A percentile compares a stretch with the other conserved stretches of the same genome.
phyloP scores from a whole-genome alignment of 306 rosid genomes.

The Carpinus viminea region DNA sequence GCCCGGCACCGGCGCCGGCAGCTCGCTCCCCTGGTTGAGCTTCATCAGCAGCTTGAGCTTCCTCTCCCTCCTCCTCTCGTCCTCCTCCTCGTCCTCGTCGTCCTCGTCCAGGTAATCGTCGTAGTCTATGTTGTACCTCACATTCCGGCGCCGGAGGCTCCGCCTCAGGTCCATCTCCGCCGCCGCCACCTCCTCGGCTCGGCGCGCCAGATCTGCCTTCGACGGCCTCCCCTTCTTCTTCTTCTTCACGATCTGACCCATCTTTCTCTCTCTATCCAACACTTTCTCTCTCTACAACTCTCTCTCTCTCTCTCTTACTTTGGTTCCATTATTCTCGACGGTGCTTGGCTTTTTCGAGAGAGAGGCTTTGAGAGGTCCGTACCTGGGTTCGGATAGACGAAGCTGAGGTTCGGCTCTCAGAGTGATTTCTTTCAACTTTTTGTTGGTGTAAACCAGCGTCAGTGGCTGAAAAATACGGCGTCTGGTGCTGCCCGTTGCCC shows the following conservation, averaged over 20 bases:
- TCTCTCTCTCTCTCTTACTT: constrained; percentile 41
- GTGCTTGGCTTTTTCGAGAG: constrained; percentile 51
- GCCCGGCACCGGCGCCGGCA: constrained; percentile 4
- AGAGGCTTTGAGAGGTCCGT: constrained; percentile 53
- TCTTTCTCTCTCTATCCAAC: constrained; percentile 30
- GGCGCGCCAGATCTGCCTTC: constrained; percentile 94
- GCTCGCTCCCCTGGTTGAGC: constrained; percentile 57
- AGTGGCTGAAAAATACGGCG: constrained; percentile 29
- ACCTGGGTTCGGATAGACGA: constrained; percentile 22
- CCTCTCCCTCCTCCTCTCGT: constrained; percentile 71
- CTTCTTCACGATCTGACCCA: constrained; percentile 99
- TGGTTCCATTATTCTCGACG: constrained; percentile 67
- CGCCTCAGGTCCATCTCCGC: constrained; percentile 61
- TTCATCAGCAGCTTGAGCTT: constrained; percentile 85
- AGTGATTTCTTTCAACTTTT: not conserved
- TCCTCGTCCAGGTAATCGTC: constrained; percentile 81
- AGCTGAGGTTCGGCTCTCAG: constrained; percentile 42
- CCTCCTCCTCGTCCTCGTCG: constrained; percentile 72
- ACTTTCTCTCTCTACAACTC: constrained; percentile 13
- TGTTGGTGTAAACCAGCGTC: constrained; percentile 26
- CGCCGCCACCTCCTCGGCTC: constrained; percentile 49
- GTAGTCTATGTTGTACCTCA: constrained; percentile 80
- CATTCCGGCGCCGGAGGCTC: constrained; percentile 88
- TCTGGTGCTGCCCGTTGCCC: constrained; percentile 70
- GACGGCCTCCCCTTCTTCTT: constrained; percentile 99